Conservation (phyloP, 2,329 filamentous ascomycete genomes). For the Neobulgaria alba region DNA sequence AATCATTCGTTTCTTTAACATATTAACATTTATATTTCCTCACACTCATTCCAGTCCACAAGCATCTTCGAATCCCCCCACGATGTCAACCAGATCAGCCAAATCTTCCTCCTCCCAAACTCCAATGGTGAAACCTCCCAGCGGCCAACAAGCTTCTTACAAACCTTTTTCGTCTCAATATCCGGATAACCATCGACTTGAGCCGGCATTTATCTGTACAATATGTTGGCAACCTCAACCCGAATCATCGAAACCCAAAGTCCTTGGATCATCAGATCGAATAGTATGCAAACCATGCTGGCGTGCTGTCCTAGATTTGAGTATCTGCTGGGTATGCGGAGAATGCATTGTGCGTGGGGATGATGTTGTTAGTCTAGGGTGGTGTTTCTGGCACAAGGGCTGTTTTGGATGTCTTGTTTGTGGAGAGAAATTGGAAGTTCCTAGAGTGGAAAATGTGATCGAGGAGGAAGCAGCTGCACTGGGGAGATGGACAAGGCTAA, state of each 20-base stretch:
- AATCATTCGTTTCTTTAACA: too few relatives aligned
- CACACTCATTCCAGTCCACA: too few relatives aligned
- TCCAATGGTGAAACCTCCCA: too few relatives aligned
- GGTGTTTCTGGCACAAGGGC: constrained; percentile 50
- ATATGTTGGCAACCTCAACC: constrained; percentile 42
- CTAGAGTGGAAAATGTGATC: constrained; percentile 2
- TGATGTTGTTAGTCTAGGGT: constrained; percentile 49
- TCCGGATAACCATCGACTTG: too few relatives aligned
- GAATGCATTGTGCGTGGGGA: constrained; percentile 44
- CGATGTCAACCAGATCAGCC: too few relatives aligned
- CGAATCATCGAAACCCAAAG: constrained; percentile 27
- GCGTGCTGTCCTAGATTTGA: constrained; percentile 40
- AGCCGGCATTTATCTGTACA: constrained; percentile 42
- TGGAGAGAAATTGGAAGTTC: constrained; percentile 33
- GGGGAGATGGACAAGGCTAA: constrained; percentile 1
- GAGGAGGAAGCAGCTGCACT: constrained; percentile 3
- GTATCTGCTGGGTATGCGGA: constrained; percentile 50
- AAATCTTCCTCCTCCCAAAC: too few relatives aligned
- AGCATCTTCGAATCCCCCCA: too few relatives aligned
- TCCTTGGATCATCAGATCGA: constrained; percentile 39
- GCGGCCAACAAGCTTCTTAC: too few relatives aligned
- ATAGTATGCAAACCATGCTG: constrained; percentile 43
- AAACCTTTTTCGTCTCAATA: too few relatives aligned
- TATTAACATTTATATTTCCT: too few relatives aligned
- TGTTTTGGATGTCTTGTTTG: constrained; percentile 50